Conservation (phyloP, 1,284 basidiomycete species). For the Marasmius sp. region DNA sequence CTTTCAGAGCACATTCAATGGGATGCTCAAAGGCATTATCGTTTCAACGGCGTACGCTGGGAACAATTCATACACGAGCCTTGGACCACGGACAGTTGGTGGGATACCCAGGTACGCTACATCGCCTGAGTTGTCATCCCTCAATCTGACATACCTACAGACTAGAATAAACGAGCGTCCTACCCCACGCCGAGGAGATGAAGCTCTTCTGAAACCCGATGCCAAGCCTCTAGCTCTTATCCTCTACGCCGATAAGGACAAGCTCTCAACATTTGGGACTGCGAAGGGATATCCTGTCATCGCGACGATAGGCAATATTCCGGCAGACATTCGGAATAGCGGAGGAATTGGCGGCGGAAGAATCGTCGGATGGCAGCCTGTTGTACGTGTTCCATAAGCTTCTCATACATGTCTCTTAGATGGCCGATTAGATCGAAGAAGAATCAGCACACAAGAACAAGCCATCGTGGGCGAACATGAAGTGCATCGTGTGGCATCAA, state of each 20-base stretch:
- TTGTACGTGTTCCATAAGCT: slow-evolving; percentile 27
- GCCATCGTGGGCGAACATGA: slow-evolving; percentile 29
- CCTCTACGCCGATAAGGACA: slow-evolving; percentile 47
- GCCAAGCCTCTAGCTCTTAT: slow-evolving; percentile 24
- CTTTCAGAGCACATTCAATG: slow-evolving; percentile 21
- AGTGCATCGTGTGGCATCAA: slow-evolving; percentile 34
- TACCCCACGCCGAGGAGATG: background rate
- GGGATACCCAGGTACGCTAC: background rate
- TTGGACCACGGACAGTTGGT: background rate
- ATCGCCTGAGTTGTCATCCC: background rate
- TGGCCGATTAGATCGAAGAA: slow-evolving; percentile 24
- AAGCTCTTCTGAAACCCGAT: slow-evolving; percentile 12
- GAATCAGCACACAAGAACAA: slow-evolving; percentile 26
- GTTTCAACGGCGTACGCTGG: background rate
- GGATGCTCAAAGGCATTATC: slow-evolving; percentile 18
- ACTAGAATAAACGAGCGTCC: background rate
- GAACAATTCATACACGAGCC: background rate
- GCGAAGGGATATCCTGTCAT: slow-evolving; percentile 44
- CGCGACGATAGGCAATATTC: slow-evolving; percentile 36
- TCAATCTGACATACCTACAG: too few species aligned
- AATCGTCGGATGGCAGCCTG: slow-evolving; percentile 44
- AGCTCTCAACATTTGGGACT: slow-evolving; percentile 42
- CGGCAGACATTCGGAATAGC: slow-evolving; percentile 35
- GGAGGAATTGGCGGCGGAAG: slow-evolving; percentile 33
- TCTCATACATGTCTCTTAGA: background rate